These are phyloP conservation scores for Clavariopsis aquatica DNA, from an alignment of 495 filamentous ascomycete species.

Conservation along the genomic window DNA sequence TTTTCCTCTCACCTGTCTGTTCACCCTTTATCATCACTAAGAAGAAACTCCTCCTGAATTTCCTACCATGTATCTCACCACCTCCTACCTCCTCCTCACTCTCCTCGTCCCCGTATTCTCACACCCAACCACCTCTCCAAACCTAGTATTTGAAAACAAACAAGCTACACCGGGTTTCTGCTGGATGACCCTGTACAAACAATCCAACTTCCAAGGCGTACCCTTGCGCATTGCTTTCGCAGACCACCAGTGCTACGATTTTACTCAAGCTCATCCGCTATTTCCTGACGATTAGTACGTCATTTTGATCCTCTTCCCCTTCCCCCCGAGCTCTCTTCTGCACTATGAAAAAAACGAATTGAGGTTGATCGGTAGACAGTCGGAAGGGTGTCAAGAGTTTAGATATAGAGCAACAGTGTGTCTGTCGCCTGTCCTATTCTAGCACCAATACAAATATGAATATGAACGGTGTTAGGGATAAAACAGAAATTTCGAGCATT, in stretches of 20 bases:
- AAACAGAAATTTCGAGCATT: not conserved
- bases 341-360: too few species aligned
- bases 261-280: not conserved
- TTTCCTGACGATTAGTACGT: not conserved
- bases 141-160: too few species aligned
- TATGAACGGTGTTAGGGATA: too few species aligned
- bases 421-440: not conserved
- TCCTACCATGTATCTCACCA: too few species aligned
- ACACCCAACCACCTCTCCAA: too few species aligned
- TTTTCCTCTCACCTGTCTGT: too few species aligned
- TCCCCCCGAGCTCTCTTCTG: too few species aligned
- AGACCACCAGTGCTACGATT: not conserved
- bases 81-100: too few species aligned
- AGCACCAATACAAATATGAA: not conserved
- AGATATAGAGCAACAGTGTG: not conserved
- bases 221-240: not conserved
- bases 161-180: not conserved
- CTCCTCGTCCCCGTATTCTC: too few species aligned
- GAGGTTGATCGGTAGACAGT: not conserved
- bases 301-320: too few species aligned
- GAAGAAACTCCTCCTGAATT: too few species aligned
- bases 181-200: not conserved
- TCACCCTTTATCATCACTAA: too few species aligned
- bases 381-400: not conserved
- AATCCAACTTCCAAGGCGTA: not conserved